Conservation (phyloP, 2,329 filamentous ascomycete genomes). For the Botrytis byssoidea region DNA sequence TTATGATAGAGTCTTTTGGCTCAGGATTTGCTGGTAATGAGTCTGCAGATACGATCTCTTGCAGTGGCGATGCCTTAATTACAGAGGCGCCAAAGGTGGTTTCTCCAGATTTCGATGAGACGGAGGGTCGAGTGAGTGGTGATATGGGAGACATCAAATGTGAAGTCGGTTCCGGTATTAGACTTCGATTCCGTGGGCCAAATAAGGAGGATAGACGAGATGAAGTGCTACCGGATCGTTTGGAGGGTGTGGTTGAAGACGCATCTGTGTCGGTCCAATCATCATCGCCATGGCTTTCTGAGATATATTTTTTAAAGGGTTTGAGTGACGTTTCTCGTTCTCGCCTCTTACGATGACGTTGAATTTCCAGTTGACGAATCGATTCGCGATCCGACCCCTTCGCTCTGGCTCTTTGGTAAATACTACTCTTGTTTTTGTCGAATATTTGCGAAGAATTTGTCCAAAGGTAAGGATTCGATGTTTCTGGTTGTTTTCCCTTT, state of each 20-base stretch:
- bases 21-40: constrained; percentile 12
- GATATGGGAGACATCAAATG: constrained; percentile 5
- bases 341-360: constrained; percentile 2
- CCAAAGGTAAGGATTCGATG: background rate
- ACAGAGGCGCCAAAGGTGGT: background rate
- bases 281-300: background rate
- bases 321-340: background rate
- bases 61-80: background rate
- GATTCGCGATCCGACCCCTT: background rate
- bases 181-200: constrained; percentile 7
- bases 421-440: constrained; percentile 6
- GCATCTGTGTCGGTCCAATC: constrained; percentile 15
- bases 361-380: constrained; percentile 11
- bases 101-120: background rate
- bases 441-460: background rate
- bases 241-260: constrained; percentile 1
- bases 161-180: background rate
- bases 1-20: constrained; percentile 10
- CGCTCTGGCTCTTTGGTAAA: background rate
- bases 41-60: constrained; percentile 16
- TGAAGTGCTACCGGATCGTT: background rate
- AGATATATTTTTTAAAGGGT: background rate
- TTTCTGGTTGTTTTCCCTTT: background rate
- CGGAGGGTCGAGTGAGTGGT: background rate
- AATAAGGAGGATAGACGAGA: constrained; percentile 15